phyloP scores from a whole-genome alignment of 768 basidiomycete species.

The Lactarius pseudohatsudake region DNA sequence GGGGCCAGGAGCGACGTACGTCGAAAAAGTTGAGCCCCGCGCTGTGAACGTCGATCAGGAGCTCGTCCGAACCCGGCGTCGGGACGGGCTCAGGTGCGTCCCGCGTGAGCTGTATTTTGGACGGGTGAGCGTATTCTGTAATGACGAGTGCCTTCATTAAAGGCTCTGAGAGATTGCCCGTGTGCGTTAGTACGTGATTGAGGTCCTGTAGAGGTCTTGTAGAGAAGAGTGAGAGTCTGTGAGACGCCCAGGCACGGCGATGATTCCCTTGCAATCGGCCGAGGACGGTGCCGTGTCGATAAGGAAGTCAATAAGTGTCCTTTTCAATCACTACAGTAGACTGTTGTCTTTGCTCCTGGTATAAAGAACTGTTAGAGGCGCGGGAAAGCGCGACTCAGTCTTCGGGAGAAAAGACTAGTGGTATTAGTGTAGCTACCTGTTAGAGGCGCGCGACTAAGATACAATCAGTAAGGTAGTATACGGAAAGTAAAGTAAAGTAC shows the following conservation, averaged over 20 bases:
- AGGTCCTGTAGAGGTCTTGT: neutral
- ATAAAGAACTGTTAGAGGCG: too few relatives aligned
- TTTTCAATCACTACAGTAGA: too few relatives aligned
- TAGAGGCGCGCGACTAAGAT: too few relatives aligned
- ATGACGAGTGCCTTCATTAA: constrained; percentile 80
- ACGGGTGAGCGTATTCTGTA: constrained; percentile 55
- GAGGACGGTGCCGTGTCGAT: too few relatives aligned
- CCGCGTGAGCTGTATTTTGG: constrained; percentile 40
- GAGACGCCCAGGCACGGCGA: neutral
- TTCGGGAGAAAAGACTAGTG: too few relatives aligned
- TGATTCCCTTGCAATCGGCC: neutral
- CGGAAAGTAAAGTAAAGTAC: too few relatives aligned
- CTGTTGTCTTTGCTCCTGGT: too few relatives aligned
- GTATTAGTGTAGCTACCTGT: too few relatives aligned
- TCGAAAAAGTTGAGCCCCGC: constrained; percentile 54
- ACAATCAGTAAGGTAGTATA: too few relatives aligned
- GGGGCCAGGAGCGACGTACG: constrained; percentile 28
- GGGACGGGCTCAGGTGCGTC: constrained; percentile 43
- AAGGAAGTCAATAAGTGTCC: too few relatives aligned
- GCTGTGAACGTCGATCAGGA: constrained; percentile 54
- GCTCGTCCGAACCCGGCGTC: constrained; percentile 37
- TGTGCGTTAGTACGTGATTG: neutral
- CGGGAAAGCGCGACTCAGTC: too few relatives aligned
- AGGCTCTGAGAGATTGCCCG: neutral
- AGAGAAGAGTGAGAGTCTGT: neutral